These are phyloP conservation scores for Parmelia sp. DNA, from an alignment of 495 filamentous ascomycete species.

Conservation along the genomic window DNA sequence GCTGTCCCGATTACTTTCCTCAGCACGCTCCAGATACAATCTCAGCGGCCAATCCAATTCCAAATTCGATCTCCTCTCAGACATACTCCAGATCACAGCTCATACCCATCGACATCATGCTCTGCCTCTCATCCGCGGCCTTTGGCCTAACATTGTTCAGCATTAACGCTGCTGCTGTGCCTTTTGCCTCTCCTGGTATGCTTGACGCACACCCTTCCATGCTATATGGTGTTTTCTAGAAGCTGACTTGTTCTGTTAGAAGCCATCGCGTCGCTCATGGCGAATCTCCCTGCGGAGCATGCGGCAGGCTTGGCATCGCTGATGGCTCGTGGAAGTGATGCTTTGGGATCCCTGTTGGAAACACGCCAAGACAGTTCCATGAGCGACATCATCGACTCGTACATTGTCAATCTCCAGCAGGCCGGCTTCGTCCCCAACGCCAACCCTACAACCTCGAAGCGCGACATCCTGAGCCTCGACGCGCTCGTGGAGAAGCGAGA, in stretches of 20 bases:
- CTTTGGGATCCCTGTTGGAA: neutral
- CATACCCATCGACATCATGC: neutral
- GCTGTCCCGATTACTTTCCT: neutral
- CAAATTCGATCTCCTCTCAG: neutral
- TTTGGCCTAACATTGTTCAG: neutral
- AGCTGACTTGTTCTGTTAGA: neutral
- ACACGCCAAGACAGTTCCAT: neutral
- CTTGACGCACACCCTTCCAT: neutral
- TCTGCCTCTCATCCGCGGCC: neutral
- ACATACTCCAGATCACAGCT: neutral
- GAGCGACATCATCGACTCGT: conserved; percentile 1
- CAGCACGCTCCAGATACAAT: neutral
- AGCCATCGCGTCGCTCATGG: neutral
- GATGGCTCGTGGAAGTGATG: neutral
- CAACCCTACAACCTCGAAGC: neutral
- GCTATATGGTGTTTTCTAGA: neutral
- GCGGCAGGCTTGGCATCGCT: neutral
- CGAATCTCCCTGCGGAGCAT: neutral
- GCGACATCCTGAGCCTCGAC: neutral
- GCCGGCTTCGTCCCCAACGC: conserved; percentile 1
- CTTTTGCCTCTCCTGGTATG: conserved; percentile 1
- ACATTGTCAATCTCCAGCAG: neutral
- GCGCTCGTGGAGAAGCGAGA: neutral
- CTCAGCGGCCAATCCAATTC: neutral
- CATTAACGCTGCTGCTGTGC: neutral